A percentile compares a stretch with the other conserved stretches of the same genome.
phyloP scores from a whole-genome alignment of 805 yeast species.

The Saturnispora silvae region DNA sequence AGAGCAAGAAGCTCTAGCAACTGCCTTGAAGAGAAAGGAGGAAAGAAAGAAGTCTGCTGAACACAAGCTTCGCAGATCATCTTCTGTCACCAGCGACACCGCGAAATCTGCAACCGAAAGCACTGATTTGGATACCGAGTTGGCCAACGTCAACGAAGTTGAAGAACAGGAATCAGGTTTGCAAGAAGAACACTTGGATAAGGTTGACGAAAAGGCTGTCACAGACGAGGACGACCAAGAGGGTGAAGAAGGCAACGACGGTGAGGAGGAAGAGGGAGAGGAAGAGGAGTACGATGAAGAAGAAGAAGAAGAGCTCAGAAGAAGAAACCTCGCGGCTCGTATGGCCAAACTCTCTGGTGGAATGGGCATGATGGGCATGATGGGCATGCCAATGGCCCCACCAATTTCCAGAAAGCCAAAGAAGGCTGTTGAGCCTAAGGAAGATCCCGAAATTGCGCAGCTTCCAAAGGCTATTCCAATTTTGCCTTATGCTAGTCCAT shows the following conservation, averaged over 20 bases:
- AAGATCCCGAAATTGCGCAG: slow-evolving; percentile 14
- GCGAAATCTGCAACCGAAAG: not conserved
- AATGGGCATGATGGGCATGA: slow-evolving; percentile 53
- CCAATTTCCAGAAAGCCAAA: slow-evolving; percentile 21
- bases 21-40: slow-evolving; percentile 43
- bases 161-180: not conserved
- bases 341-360: slow-evolving; percentile 96
- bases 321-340: slow-evolving; percentile 73
- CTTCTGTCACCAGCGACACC: slow-evolving; percentile 5
- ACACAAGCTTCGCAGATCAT: slow-evolving; percentile 19
- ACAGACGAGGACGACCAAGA: slow-evolving; percentile 23
- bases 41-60: slow-evolving; percentile 33
- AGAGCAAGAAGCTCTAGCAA: slow-evolving; percentile 60
- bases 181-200: slow-evolving; percentile 16
- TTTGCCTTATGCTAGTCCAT: slow-evolving; percentile 36
- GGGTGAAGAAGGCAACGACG: slow-evolving; percentile 26
- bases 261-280: slow-evolving; percentile 38
- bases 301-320: slow-evolving; percentile 66
- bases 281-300: slow-evolving; percentile 48
- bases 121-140: not conserved
- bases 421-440: slow-evolving; percentile 12
- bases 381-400: slow-evolving; percentile 17
- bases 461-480: slow-evolving; percentile 37
- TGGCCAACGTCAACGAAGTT: not conserved
- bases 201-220: slow-evolving; percentile 18